A percentile compares a stretch with the other conserved stretches of the same genome.
Evolutionary conservation across 2,329 filamentous ascomycete species (phyloP).

Genomic region (Alternaria sp.): DNA sequence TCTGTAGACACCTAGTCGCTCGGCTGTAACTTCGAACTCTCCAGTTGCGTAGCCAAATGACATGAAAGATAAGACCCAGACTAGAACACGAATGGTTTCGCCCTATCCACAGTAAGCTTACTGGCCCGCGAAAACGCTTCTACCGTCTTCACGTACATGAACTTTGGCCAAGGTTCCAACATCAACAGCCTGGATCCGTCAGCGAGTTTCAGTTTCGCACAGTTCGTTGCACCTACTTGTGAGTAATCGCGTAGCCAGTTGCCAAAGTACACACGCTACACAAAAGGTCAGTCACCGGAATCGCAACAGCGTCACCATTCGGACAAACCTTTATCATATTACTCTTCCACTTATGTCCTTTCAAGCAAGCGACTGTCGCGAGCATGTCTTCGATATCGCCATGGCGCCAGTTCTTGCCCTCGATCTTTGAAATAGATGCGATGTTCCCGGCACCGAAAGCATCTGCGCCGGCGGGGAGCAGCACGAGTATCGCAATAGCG

Average conservation of each 20-base stretch:
- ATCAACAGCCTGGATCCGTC: constrained; percentile 61
- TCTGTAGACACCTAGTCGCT: constrained; percentile 59
- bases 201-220: constrained; percentile 48
- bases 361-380: constrained; percentile 58
- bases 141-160: constrained; percentile 39
- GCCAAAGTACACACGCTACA: constrained; percentile 55
- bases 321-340: constrained; percentile 56
- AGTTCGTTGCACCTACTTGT: constrained; percentile 55
- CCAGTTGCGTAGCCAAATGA: constrained; percentile 65
- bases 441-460: constrained; percentile 61
- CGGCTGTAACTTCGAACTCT: constrained; percentile 65
- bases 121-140: constrained; percentile 6
- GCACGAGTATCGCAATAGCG: constrained; percentile 49
- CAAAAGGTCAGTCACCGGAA: constrained; percentile 26
- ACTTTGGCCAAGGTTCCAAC: constrained; percentile 63
- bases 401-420: constrained; percentile 63
- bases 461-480: constrained; percentile 48
- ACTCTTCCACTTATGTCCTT: constrained; percentile 55
- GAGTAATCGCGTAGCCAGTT: constrained; percentile 62
- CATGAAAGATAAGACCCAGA: constrained; percentile 65
- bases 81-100: constrained; percentile 63
- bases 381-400: constrained; percentile 63
- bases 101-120: constrained; percentile 44
- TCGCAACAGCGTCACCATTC: background rate
- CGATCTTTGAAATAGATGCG: constrained; percentile 49